Percentiles rank a stretch among this genome's conserved stretches.
phyloP scores from a whole-genome alignment of 371 early-diverging fungal species.

The Saksenaea oblongispora region DNA sequence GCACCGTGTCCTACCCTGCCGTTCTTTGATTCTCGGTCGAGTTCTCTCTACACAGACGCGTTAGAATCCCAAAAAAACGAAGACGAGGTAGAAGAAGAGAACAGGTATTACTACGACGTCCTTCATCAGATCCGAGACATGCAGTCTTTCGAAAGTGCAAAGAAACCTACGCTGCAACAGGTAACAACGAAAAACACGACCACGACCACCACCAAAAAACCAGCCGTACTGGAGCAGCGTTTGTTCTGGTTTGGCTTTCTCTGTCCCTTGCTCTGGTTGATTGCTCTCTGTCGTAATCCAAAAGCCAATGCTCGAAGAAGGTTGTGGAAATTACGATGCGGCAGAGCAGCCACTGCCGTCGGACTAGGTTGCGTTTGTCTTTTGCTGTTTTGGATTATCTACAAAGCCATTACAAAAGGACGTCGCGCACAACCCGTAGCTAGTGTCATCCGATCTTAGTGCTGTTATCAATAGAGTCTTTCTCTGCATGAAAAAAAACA shows the following conservation, averaged over 20 bases:
- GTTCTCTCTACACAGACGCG: conserved; percentile 1
- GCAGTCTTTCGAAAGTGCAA: not conserved
- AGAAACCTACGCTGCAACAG: not conserved
- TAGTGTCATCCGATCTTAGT: not conserved
- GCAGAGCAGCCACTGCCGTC: not conserved
- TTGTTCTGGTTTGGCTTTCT: not conserved
- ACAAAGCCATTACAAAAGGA: conserved; percentile 1
- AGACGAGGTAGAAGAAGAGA: not conserved
- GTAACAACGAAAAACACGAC: not conserved
- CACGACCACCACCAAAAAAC: not conserved
- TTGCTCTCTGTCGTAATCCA: not conserved
- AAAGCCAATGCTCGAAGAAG: not conserved
- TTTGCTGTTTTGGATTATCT: not conserved
- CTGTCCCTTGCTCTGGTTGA: not conserved
- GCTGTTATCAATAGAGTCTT: not conserved
- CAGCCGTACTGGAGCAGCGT: not conserved
- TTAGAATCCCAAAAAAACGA: not conserved
- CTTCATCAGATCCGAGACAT: not conserved
- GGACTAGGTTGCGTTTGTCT: not conserved
- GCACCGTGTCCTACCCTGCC: not conserved
- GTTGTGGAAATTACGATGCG: not conserved
- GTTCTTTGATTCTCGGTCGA: not conserved
- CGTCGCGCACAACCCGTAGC: not conserved
- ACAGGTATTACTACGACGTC: not conserved
- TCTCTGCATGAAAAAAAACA: too few species aligned